These are phyloP conservation scores for Colletotrichum chrysophilum DNA, from an alignment of 2,329 filamentous ascomycete species.

Conservation along the genomic window DNA sequence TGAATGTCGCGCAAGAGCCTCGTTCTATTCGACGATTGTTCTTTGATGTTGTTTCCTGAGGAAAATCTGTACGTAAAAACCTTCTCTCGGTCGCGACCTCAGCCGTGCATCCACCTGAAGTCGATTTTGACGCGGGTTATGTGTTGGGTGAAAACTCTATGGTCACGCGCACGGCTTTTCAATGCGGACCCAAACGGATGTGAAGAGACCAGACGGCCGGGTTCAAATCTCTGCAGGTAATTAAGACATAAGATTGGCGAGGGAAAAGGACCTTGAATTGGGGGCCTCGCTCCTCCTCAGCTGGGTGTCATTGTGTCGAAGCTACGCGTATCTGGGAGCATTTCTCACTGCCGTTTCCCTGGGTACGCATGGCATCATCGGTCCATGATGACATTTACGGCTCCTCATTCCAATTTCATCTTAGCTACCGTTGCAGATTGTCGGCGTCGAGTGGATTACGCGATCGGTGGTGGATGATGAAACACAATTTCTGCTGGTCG, in stretches of 20 bases:
- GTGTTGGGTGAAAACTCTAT: not conserved
- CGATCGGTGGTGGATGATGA: not conserved
- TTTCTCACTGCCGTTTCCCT: not conserved
- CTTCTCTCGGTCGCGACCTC: not conserved
- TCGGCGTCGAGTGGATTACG: not conserved
- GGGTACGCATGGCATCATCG: constrained; percentile 15
- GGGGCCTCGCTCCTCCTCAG: not conserved
- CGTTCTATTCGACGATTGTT: not conserved
- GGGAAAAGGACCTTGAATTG: not conserved
- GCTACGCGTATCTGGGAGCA: not conserved
- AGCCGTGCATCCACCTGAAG: not conserved
- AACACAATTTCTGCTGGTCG: not conserved
- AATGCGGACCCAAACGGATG: not conserved
- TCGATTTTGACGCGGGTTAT: not conserved
- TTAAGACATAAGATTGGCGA: constrained; percentile 1
- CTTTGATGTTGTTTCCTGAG: not conserved
- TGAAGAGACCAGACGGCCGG: not conserved
- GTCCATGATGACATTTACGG: constrained; percentile 17
- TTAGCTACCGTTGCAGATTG: not conserved
- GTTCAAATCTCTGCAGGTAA: not conserved
- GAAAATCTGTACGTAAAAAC: not conserved
- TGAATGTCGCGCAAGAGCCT: not conserved
- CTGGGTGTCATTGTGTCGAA: not conserved
- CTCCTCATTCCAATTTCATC: not conserved
- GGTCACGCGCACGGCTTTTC: constrained; percentile 8